A percentile compares a stretch with the other conserved stretches of the same genome.
phyloP scores from a whole-genome alignment of 2,329 filamentous ascomycete species.

The Exophiala aquamarina region DNA sequence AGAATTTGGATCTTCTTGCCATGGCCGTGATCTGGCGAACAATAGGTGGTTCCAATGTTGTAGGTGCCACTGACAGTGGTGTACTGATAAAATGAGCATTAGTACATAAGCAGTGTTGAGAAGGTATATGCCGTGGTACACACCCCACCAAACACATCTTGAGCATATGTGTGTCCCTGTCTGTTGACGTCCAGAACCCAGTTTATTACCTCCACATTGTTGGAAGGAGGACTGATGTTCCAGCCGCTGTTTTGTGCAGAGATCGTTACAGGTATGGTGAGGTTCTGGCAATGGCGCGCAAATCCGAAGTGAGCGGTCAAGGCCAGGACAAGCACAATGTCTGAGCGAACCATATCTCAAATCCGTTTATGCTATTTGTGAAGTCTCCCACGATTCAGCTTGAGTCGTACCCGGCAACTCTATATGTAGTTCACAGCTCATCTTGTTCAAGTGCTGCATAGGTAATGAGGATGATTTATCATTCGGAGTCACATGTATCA shows the following conservation, averaged over 20 bases:
- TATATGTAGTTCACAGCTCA: no score
- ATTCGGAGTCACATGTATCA: no score
- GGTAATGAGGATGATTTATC: no score
- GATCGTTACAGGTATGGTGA: slow-evolving; percentile 58
- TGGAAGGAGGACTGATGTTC: slow-evolving; percentile 45
- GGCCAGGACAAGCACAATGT: background rate
- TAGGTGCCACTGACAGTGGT: slow-evolving; percentile 55
- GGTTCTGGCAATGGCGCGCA: slow-evolving; percentile 45
- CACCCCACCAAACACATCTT: slow-evolving; percentile 29
- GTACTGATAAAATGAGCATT: slow-evolving; percentile 39
- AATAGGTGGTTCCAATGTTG: slow-evolving; percentile 61
- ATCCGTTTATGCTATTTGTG: no score
- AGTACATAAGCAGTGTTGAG: no score
- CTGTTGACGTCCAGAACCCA: slow-evolving; percentile 54
- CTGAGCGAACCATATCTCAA: no score
- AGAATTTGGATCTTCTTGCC: slow-evolving; percentile 3
- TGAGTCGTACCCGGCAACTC: no score
- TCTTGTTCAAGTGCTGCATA: no score
- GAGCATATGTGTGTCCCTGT: slow-evolving; percentile 45
- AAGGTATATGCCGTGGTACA: no score
- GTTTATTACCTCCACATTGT: slow-evolving; percentile 57
- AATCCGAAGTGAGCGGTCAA: slow-evolving; percentile 5
- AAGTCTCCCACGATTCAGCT: no score
- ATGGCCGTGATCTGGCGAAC: slow-evolving; percentile 51
- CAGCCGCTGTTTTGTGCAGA: slow-evolving; percentile 56